phyloP scores from a whole-genome alignment of 345 rosid genomes.

The Corchorus olitorius region DNA sequence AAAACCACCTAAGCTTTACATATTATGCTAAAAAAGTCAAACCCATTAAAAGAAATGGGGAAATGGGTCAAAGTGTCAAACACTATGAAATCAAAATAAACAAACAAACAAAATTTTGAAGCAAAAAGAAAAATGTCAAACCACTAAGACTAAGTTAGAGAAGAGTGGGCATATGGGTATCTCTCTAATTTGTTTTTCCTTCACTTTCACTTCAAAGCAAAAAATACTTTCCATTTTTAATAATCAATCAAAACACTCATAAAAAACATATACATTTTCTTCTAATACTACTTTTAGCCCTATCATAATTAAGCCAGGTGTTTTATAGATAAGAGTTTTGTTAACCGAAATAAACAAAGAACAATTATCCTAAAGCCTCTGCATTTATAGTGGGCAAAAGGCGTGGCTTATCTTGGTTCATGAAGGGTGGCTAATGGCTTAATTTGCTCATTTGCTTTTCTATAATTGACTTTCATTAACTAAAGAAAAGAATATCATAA shows the following conservation, averaged over 20 bases:
- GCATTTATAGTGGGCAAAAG: constrained; percentile 7
- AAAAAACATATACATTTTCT: not conserved
- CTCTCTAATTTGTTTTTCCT: constrained; percentile 7
- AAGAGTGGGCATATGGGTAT: not conserved
- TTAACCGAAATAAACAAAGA: not conserved
- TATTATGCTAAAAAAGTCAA: not conserved
- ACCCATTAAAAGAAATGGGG: not conserved
- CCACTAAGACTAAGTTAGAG: not conserved
- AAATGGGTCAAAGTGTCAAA: not conserved
- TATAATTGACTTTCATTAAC: constrained; percentile 2
- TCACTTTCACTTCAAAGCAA: constrained; percentile 1
- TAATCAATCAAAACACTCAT: not conserved
- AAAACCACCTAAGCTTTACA: not conserved
- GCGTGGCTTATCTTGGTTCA: constrained; percentile 13
- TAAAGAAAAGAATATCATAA: not conserved
- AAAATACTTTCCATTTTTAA: not conserved
- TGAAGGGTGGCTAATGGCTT: not conserved
- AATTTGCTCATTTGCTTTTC: not conserved
- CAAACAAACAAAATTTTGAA: not conserved
- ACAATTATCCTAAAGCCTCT: not conserved
- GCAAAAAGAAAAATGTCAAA: not conserved
- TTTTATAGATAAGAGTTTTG: not conserved
- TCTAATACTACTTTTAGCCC: not conserved
- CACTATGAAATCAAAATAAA: not conserved
- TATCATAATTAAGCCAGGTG: constrained; percentile 12